Conservation (phyloP, 1,284 basidiomycete species). For the Puccinia novopanici region DNA sequence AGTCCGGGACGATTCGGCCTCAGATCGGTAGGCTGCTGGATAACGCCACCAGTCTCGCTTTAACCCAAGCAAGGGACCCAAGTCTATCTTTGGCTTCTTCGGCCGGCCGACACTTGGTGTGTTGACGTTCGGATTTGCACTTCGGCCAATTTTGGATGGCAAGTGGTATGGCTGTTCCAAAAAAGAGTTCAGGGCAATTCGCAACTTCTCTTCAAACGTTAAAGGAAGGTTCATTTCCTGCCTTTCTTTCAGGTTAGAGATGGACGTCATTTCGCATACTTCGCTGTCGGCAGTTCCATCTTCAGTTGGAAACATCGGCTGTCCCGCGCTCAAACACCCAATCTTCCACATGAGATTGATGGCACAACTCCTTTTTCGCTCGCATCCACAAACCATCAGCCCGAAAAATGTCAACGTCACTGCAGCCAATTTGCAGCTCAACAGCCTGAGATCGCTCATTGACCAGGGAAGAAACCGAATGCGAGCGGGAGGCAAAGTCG, state of each 20-base stretch:
- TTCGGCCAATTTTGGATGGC: not conserved
- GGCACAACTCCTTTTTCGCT: slow-evolving; percentile 45
- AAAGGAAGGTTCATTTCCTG: slow-evolving; percentile 27
- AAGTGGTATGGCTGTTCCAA: slow-evolving; percentile 33
- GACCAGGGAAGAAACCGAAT: slow-evolving; percentile 46
- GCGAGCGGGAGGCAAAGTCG: slow-evolving; percentile 20
- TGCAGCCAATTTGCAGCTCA: slow-evolving; percentile 43
- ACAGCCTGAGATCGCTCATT: slow-evolving; percentile 20
- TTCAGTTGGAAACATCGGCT: slow-evolving; percentile 44
- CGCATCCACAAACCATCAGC: slow-evolving; percentile 45
- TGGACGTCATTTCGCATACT: slow-evolving; percentile 19
- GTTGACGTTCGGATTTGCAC: slow-evolving; percentile 3
- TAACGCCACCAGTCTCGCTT: slow-evolving; percentile 46
- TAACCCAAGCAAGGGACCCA: slow-evolving; percentile 47
- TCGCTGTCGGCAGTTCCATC: not conserved
- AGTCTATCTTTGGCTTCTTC: slow-evolving; percentile 38
- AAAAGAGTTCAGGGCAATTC: slow-evolving; percentile 31
- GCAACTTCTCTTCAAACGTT: slow-evolving; percentile 33
- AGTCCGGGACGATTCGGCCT: not conserved
- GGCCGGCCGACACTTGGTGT: slow-evolving; percentile 9
- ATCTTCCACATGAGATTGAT: slow-evolving; percentile 51
- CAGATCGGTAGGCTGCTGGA: not conserved
- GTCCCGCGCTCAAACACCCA: slow-evolving; percentile 46
- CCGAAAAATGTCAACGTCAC: slow-evolving; percentile 45
- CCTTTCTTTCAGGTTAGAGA: slow-evolving; percentile 34